Base-by-base conservation (phyloP, 2,329 filamentous ascomycete species). In the Nemania sp. region DNA sequence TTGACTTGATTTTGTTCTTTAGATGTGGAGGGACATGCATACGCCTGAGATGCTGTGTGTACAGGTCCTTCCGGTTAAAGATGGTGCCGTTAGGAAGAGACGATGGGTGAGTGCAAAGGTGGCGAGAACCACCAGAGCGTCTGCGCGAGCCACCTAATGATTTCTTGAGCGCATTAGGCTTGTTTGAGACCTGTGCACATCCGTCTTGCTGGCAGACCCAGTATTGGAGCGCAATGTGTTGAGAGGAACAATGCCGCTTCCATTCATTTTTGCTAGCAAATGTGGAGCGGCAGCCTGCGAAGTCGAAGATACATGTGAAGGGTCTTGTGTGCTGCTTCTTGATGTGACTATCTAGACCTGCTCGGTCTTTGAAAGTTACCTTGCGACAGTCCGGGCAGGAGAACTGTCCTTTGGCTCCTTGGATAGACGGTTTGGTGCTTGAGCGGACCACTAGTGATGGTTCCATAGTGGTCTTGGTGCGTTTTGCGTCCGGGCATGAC, bases 51-150 rank as follows among this genome's bases (percentile, higher is more conserved):
- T 98, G 95, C 75, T 97, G 93, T 0, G 91, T 93, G 81, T 94
- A 97, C 10, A 98, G 87, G 75, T 98, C 94, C 78, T 97, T 97
- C 75, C 94, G 91, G 80, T 97, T 97, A 83, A 97, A 97, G 74
- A 86, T 83, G 35, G 82, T 80, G n/a, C 85, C 90, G 73, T 91
- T 89, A 45, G 82, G 82, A 5, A 84, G 80, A 11, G 74, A 35
- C 0, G 77, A 61, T 24, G 73, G 35, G 58, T 58, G 52, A 18
- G 68, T 55, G 43, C 45, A 55, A 2, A 71, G 58, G 35, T 66
- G 55, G 13, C 69, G 64, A 43, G 69, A 55, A 24, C 64, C 62
- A n/a, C 62, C 65, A 51, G 62, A 62, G 35, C 75, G 73, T 61
- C 68, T 70, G 58, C 75, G 69, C 66, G 70, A 45, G 64, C 73